Conservation (phyloP, 2,329 filamentous ascomycete species). For the Fonsecaea pedrosoi region DNA sequence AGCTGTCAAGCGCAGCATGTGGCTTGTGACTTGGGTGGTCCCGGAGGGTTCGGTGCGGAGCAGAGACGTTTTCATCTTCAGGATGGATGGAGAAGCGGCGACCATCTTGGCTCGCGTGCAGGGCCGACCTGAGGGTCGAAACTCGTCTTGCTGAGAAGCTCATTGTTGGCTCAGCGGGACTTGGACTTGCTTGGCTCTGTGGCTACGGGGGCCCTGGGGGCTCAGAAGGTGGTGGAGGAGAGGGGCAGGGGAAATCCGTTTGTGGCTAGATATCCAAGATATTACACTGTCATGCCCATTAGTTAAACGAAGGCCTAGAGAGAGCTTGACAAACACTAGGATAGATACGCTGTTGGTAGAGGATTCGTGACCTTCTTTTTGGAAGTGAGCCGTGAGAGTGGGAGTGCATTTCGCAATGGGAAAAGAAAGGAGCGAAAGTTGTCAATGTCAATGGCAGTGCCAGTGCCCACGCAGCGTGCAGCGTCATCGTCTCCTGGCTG, state of each 20-base stretch:
- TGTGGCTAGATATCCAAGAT: neutral
- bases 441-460: neutral
- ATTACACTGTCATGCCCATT: neutral
- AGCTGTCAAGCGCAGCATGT: slow-evolving; percentile 88
- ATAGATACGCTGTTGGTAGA: neutral
- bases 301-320: slow-evolving; percentile 7
- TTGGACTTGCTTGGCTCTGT: slow-evolving; percentile 23
- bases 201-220: neutral
- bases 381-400: neutral
- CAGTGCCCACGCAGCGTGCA: neutral
- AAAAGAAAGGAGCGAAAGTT: neutral
- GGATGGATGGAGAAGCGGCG: slow-evolving; percentile 32
- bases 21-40: slow-evolving; percentile 87
- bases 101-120: slow-evolving; percentile 44
- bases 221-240: neutral
- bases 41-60: slow-evolving; percentile 87
- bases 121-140: slow-evolving; percentile 48
- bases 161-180: slow-evolving; percentile 43
- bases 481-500: neutral
- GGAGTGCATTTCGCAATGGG: neutral
- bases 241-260: neutral
- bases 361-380: neutral
- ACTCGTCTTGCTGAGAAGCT: slow-evolving; percentile 55
- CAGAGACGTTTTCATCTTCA: slow-evolving; percentile 71
- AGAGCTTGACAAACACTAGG: slow-evolving; percentile 2